Evolutionary conservation across 2,329 filamentous ascomycete genomes (phyloP), one percentile per base, ranked within the genome.

Genomic region (Pseudopithomyces maydicus): DNA sequence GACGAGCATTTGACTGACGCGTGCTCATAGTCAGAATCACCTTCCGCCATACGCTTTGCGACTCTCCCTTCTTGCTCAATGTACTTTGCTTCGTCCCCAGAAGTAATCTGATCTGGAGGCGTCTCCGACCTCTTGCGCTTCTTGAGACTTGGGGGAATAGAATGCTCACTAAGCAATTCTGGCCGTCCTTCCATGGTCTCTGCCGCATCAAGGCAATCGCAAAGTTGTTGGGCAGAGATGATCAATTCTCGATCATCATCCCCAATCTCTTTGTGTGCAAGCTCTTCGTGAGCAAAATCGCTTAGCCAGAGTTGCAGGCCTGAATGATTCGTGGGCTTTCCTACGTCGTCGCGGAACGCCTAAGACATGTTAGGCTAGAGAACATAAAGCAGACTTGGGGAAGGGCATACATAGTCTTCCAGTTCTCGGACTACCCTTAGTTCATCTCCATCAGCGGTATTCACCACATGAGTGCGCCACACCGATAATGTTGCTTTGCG

Each of bases 261-360:
- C 22, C 53, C 44, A 15, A 62, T 38, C 22, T 57, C 52, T 10
- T 55, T 29, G n/a, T 56, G 39, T 22, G 45, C 57, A 54, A 65
- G 54, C 63, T 64, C 57, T 54, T 64, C 38, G 45, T 43, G 55
- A 36, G 63, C 36, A 26, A 66, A 64, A 36, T 66, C 55, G 35
- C 48, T 61, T 2, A 65, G 59, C 39, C 22, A 54, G 38, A 65
- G 57, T 35, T 26, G 54, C 12, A 65, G 48, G 33, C 62, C 60
- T 35, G 52, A 39, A 52, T 59, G 45, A 41, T 59, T 22, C 15
- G 52, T 50, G 35, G 58, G 47, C 41, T 65, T 59, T 36, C 64
- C 64, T 43, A 63, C 4, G 2, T 62, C 53, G 33, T 71, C 58
- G 36, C 71, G 70, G 57, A 73, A 70, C 38, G 58, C 56, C 67